Percentiles rank a stretch among this genome's conserved stretches.
These are phyloP conservation scores for Phytophthora vignae DNA, from an alignment of 352 stramenopile genomes.

Conservation along the genomic window DNA sequence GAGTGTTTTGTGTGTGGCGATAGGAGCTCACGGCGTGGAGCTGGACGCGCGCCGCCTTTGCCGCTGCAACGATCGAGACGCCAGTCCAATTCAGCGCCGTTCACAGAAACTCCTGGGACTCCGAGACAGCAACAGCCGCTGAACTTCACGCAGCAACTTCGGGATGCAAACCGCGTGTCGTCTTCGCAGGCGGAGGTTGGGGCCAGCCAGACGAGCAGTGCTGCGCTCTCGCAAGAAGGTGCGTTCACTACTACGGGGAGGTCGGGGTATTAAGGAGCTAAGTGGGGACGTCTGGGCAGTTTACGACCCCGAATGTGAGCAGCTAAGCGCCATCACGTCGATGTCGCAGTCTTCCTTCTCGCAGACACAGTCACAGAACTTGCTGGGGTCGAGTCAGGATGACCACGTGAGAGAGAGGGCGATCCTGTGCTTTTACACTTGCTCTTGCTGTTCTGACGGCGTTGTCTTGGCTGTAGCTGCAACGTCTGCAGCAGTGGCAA, in stretches of 20 bases:
- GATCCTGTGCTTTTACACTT: not conserved
- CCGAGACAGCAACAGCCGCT: constrained; percentile 18
- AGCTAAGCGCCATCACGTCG: constrained; percentile 44
- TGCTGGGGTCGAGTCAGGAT: constrained; percentile 42
- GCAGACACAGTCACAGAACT: constrained; percentile 46
- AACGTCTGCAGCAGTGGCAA: constrained; percentile 32
- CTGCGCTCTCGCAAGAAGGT: constrained; percentile 49
- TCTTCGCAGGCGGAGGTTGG: constrained; percentile 29
- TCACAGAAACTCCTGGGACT: constrained; percentile 3
- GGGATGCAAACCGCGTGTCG: constrained; percentile 14
- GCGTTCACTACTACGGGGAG: not conserved
- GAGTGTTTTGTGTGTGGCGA: not conserved
- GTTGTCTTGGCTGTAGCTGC: constrained; percentile 19
- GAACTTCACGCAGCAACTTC: constrained; percentile 27
- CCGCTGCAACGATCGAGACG: constrained; percentile 33
- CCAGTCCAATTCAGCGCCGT: constrained; percentile 3
- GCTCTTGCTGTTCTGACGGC: not conserved
- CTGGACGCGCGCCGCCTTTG: constrained; percentile 22
- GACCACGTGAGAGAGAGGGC: constrained; percentile 27
- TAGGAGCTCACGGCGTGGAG: constrained; percentile 23
- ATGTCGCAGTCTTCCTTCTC: constrained; percentile 56
- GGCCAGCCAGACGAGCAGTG: constrained; percentile 16
- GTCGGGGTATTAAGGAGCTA: not conserved
- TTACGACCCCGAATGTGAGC: constrained; percentile 36
- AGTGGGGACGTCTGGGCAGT: constrained; percentile 5